phyloP scores from a whole-genome alignment of 495 filamentous ascomycete species.

The Penicillium salamii region DNA sequence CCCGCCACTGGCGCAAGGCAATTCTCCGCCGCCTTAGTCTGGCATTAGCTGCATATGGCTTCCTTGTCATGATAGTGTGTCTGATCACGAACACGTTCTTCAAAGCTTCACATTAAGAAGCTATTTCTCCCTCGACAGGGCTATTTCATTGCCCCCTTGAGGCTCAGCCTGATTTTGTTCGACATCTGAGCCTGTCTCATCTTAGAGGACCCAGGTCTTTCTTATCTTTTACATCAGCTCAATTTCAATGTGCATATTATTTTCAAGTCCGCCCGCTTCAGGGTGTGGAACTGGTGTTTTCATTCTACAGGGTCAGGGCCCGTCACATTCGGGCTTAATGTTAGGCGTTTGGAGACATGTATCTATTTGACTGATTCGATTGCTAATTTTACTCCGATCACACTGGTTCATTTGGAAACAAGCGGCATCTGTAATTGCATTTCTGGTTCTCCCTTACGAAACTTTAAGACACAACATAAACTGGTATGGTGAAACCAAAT shows the following conservation, averaged over 20 bases:
- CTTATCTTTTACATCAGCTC: not conserved
- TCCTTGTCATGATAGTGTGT: conserved; percentile 86
- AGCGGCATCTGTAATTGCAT: too few relatives aligned
- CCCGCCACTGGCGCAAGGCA: conserved; percentile 52
- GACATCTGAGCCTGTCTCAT: conserved; percentile 27
- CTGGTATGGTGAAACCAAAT: too few relatives aligned
- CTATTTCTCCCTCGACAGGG: not conserved
- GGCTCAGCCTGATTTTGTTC: conserved; percentile 5
- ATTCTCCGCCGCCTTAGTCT: conserved; percentile 72
- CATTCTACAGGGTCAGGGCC: not conserved
- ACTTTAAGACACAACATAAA: too few relatives aligned
- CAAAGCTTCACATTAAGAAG: conserved; percentile 49
- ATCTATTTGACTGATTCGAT: not conserved
- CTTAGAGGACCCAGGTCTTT: not conserved
- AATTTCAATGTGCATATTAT: not conserved
- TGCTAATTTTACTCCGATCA: not conserved
- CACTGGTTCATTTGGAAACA: too few relatives aligned
- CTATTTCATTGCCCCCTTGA: conserved; percentile 17
- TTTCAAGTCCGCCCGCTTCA: not conserved
- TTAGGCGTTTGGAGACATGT: conserved; percentile 11
- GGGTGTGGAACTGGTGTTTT: conserved; percentile 1
- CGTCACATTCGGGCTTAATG: conserved; percentile 1
- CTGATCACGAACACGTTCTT: conserved; percentile 81
- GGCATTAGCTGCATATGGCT: conserved; percentile 75
- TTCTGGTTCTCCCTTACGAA: too few relatives aligned